phyloP scores from a whole-genome alignment of 345 rosid species.

The Bruguiera parviflora region DNA sequence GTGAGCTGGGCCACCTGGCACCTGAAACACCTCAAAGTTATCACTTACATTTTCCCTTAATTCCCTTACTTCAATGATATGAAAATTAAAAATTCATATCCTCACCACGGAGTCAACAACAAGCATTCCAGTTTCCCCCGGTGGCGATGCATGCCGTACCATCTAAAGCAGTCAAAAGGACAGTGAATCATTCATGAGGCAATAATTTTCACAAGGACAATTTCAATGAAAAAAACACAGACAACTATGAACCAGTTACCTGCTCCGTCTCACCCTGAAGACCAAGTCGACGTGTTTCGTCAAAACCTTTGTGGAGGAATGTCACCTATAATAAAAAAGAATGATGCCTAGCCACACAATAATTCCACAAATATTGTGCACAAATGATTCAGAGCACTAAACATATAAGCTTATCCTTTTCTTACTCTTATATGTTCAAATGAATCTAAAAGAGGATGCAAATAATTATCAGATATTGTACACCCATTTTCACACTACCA shows the following conservation, averaged over 20 bases:
- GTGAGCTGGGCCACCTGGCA: constrained; percentile 92
- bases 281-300: constrained; percentile 94
- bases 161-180: constrained; percentile 47
- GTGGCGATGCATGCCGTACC: constrained; percentile 72
- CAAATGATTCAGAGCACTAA: neutral
- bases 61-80: neutral
- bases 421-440: neutral
- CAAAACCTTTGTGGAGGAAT: constrained; percentile 92
- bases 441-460: neutral
- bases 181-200: constrained; percentile 15
- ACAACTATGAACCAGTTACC: constrained; percentile 36
- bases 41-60: neutral
- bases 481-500: too few species aligned
- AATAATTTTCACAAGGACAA: constrained; percentile 2
- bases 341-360: constrained; percentile 4
- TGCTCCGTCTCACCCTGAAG: constrained; percentile 82
- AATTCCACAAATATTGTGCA: neutral
- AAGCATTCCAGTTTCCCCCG: constrained; percentile 92
- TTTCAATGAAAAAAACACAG: constrained; percentile 5
- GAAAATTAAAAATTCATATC: neutral
- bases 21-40: constrained; percentile 47
- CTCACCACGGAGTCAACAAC: constrained; percentile 92
- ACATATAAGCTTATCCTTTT: neutral
- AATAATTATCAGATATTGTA: too few species aligned
- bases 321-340: constrained; percentile 50